Evolutionary conservation across 1,284 basidiomycete species (phyloP), one percentile per base, ranked within the genome.

Genomic region (Ganoderma lingzhi): DNA sequence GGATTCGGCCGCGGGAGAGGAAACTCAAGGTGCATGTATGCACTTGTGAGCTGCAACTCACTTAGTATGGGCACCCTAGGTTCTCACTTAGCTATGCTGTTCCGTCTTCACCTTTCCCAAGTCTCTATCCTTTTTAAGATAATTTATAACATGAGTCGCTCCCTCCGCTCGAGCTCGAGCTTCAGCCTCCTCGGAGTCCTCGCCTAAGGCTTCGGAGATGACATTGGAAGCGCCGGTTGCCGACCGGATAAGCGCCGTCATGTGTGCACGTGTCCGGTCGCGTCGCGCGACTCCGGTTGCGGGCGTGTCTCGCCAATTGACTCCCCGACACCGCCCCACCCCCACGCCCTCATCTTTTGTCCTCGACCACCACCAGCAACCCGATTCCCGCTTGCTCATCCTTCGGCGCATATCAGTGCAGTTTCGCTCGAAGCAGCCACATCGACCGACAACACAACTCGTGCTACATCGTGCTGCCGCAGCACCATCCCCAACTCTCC

Each of bases 321-420:
- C 59, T 41, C 59, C 39, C 59, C 59, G 59, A 61, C 39, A 61
- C 39, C n/a, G 56, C 56, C 56, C 2, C 56, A 32, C 53, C 30
- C 30, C 53, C 30, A 19, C 35, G 6, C 35, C 17, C 19, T 6
- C 39, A 4, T 23, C 23, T 39, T 42, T 61, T 61, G 59, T 61
- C 39, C 59, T 42, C 39, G 2, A 8, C 59, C 39, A 42, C 59
- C 39, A 61, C 59, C 59, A 41, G 1, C 59, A 15, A 6, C 23
- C 59, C 14, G 23, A 39, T 32, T 37, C 19, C 32, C 19, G 35
- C 56, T 39, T 59, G 14, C 39, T 41, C 39, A 3, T 61, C 14
- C 4, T 15, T 61, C 23, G 12, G 10, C 59, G 1, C 19, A 39
- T 39, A 39, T 59, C 19, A 19, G 56, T 35, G 35, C 19, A 39